A percentile compares a stretch with the other conserved stretches of the same genome.
Conservation (phyloP, 1,284 basidiomycete species). For the Ganoderma lucidum region DNA sequence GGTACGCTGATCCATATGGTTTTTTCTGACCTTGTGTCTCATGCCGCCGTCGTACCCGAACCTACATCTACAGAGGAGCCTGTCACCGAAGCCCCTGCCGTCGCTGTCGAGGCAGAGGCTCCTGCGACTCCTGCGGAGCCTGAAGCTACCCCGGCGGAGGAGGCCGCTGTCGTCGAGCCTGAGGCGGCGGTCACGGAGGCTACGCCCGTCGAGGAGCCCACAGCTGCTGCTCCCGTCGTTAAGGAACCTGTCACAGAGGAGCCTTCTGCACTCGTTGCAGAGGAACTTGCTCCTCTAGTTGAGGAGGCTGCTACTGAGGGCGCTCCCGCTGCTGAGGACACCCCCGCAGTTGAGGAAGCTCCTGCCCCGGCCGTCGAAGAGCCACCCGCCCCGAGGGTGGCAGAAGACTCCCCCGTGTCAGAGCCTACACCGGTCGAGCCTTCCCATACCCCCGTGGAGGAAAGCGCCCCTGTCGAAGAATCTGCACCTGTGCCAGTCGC, state of each 20-base stretch:
- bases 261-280: slow-evolving; percentile 9
- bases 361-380: slow-evolving; percentile 6
- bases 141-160: slow-evolving; percentile 1
- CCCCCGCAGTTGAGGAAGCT: slow-evolving; percentile 11
- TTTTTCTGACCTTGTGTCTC: background rate
- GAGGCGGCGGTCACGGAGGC: background rate
- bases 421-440: background rate
- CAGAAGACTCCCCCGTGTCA: slow-evolving; percentile 9
- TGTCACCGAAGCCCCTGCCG: background rate
- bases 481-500: background rate
- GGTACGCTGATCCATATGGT: background rate
- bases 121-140: background rate
- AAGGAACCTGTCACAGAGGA: slow-evolving; percentile 9
- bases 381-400: slow-evolving; percentile 2
- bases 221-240: background rate
- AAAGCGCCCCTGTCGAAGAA: background rate
- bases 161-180: slow-evolving; percentile 6
- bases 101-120: background rate
- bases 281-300: background rate
- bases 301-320: background rate
- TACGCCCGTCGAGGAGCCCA: slow-evolving; percentile 2
- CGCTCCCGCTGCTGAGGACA: too few species aligned
- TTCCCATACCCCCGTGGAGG: background rate
- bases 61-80: background rate
- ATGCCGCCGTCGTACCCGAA: background rate